A percentile compares a stretch with the other conserved stretches of the same genome.
phyloP scores from a whole-genome alignment of 495 filamentous ascomycete genomes.

The Penicillium turbatum region DNA sequence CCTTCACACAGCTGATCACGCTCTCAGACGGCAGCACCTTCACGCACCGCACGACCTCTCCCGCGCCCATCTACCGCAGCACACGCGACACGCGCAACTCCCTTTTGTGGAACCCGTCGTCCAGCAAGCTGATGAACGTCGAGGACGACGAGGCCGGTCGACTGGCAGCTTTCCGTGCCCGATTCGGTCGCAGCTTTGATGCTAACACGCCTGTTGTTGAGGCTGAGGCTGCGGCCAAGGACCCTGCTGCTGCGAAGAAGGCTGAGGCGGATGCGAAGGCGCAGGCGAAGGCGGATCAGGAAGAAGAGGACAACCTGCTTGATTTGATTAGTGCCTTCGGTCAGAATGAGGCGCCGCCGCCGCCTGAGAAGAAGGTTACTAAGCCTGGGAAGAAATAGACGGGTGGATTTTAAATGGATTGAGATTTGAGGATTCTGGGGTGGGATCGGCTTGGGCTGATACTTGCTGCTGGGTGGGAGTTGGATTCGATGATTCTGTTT shows the following conservation, averaged over 20 bases:
- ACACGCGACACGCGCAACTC: constrained; percentile 86
- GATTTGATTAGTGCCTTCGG: constrained; percentile 69
- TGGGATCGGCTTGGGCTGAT: not conserved
- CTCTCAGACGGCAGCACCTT: constrained; percentile 89
- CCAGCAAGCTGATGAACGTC: constrained; percentile 72
- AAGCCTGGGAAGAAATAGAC: constrained; percentile 25
- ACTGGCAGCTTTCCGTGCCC: constrained; percentile 74
- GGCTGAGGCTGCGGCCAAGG: constrained; percentile 32
- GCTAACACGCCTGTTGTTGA: constrained; percentile 35
- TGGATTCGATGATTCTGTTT: constrained; percentile 13
- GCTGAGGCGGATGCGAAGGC: constrained; percentile 30
- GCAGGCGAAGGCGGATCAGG: constrained; percentile 32
- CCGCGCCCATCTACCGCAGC: constrained; percentile 67
- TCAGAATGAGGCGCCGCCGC: constrained; percentile 32
- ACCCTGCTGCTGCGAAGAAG: constrained; percentile 15
- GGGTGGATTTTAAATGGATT: not conserved
- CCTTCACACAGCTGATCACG: constrained; percentile 92
- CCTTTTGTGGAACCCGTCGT: constrained; percentile 81
- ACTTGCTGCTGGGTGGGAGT: constrained; percentile 16
- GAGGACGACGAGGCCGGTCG: constrained; percentile 95
- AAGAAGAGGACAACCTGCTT: constrained; percentile 56
- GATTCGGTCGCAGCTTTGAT: constrained; percentile 84
- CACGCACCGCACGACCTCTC: constrained; percentile 83
- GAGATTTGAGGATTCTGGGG: not conserved
- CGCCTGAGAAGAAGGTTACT: constrained; percentile 25